phyloP scores from a whole-genome alignment of 441 rosid species.

The Euphorbia celastroides region DNA sequence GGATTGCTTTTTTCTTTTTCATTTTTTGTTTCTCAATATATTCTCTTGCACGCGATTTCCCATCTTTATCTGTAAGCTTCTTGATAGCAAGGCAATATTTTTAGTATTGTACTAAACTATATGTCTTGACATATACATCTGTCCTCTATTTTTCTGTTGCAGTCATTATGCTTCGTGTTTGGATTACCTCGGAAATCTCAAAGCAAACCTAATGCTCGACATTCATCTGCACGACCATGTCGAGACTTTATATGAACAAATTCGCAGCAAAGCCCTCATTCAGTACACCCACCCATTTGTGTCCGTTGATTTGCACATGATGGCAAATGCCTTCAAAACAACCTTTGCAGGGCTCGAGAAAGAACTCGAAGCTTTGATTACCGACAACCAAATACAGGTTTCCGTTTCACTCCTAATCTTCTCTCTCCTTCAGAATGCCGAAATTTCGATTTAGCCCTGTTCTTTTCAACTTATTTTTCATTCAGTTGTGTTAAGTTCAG shows the following conservation, averaged over 20 bases:
- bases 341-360: conserved; percentile 72
- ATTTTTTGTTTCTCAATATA: neutral
- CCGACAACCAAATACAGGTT: conserved; percentile 96
- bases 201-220: conserved; percentile 76
- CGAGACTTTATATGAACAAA: conserved; percentile 77
- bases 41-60: neutral
- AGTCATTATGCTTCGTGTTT: conserved; percentile 93
- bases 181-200: conserved; percentile 84
- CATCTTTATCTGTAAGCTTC: neutral
- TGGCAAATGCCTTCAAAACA: conserved; percentile 97
- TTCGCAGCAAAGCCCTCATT: conserved; percentile 88
- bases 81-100: neutral
- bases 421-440: too few species aligned
- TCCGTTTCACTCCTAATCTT: neutral
- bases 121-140: neutral
- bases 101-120: too few species aligned
- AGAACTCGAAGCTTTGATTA: conserved; percentile 86
- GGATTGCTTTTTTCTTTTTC: neutral
- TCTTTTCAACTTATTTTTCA: too few species aligned
- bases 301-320: conserved; percentile 86
- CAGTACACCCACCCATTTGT: conserved; percentile 98
- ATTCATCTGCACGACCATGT: conserved; percentile 91
- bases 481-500: too few species aligned
- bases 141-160: conserved; percentile 23
- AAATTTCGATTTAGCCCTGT: too few species aligned